Evolutionary conservation across 2,329 filamentous ascomycete genomes (phyloP), one percentile per base, ranked within the genome.

Genomic region (Beauveria sp.): DNA sequence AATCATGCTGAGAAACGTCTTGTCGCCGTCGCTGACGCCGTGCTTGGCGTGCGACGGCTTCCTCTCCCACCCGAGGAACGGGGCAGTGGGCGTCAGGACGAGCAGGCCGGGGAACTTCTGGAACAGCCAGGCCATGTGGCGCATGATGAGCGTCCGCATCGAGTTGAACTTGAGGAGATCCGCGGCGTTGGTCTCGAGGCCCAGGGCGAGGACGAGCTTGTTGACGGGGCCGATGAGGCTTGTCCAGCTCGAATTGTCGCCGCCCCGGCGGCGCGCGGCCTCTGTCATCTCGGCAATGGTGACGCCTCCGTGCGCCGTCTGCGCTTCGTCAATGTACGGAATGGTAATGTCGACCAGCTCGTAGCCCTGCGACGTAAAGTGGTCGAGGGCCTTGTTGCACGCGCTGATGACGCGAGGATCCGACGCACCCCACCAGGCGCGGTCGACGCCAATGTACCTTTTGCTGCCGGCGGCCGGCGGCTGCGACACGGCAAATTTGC

Each of bases 41-140:
- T 92, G 86, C n/a, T 77, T 77, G 18, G 86, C 77, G 46, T 89
- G 87, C 9, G 77, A 80, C 1, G 79, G 74, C 12, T 72, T 64
- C 26, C 87, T 85, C 48, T 83, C 83, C 89, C 90, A 96, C 12
- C 92, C 92, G 0, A 85, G 80, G 63, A 88, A 83, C 0, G 92
- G 90, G 3, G 85, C 84, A 1, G 91, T 92, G 0, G 93, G 93
- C 2, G 88, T 89, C 48, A 96, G 76, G 63, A 97, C 85, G 40
- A 96, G 76, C 63, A 97, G 76, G 26, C 89, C 90, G 0, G 91
- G 90, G 69, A 96, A 75, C 61, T 80, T 75, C 66, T 83, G 76
- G 76, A 87, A 96, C 1, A 96, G 77, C 67, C 82, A 79, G 0
- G 89, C 84, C 12, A 96, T 78, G 73, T 96, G 91, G 42, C 83